Base-by-base conservation (phyloP, 352 stramenopile species). In the Phytophthora boehmeriae region DNA sequence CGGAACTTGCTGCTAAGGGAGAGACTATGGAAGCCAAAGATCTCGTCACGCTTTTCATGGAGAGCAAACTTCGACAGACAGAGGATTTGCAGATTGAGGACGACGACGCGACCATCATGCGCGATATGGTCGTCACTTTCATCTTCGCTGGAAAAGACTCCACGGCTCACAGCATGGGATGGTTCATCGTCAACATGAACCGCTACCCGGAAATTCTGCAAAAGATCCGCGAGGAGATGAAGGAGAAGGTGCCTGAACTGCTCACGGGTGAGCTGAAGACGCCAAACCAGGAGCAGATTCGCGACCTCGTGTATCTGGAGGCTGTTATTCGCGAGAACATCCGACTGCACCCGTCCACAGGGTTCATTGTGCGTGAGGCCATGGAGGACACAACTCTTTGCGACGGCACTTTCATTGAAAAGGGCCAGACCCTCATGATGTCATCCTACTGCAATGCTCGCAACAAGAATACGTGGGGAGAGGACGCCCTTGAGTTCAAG, bases 91-190 rank as follows among this genome's bases (percentile, higher is more conserved):
- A 65, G 5, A 57, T 66, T 22, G 46, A 66, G 4, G 63, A 77
- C 38, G 58, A 70, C 5, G 71, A 81, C 36, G 43, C 67, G 8
- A 73, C 71, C n/a, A 71, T 76, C 30, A 75, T 95, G 42, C 72
- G 82, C 1, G 80, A 93, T 52, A 88, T 95, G 63, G 69, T 90
- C 17, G 71, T 92, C 54, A 87, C 75, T 20, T 90, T 93, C 41
- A 71, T 90, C 30, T 81, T 93, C 39, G 86, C 80, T 8, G 86
- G 84, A 39, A 80, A 87, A 25, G 86, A 94, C 68, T 88, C 84
- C n/a, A 91, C 80, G 2, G 78, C 84, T 0, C 72, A 82, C 41
- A 74, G 63, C 14, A 73, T 95, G 59, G 66, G 56, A 19, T 95
- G 86, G 86, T 80, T 90, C 32, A 68, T 91, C 39, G 81, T 90